phyloP scores from a whole-genome alignment of 257 asterid genomes.

The Solanum medicagineum region DNA sequence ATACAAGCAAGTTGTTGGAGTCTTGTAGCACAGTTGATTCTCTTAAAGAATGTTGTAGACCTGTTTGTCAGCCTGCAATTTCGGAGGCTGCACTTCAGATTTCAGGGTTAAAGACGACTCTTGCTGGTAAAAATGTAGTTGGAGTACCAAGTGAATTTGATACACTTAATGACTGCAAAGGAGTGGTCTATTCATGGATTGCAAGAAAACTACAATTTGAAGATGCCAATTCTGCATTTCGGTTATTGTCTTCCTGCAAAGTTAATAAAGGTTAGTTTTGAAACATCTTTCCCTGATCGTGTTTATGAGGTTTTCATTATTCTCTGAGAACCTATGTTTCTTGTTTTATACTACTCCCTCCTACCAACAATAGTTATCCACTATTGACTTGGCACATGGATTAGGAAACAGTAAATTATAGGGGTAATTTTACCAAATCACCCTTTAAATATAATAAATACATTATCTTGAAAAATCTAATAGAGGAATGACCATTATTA shows the following conservation, averaged over 20 bases:
- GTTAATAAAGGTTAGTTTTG: conserved; percentile 69
- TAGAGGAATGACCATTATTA: no score
- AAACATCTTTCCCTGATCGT: neutral
- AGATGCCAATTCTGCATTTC: conserved; percentile 62
- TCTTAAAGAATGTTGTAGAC: conserved; percentile 90
- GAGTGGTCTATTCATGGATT: conserved; percentile 75
- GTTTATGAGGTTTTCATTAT: neutral
- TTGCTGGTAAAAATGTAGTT: conserved; percentile 37
- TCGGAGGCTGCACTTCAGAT: conserved; percentile 78
- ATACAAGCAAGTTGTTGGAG: conserved; percentile 77
- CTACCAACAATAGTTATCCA: no score
- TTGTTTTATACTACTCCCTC: neutral
- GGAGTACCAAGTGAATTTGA: conserved; percentile 42
- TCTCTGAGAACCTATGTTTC: neutral
- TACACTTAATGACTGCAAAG: conserved; percentile 72
- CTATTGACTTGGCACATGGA: no score
- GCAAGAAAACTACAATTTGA: conserved; percentile 70
- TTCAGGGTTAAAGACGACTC: conserved; percentile 39
- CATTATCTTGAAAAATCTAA: no score
- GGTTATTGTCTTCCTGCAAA: conserved; percentile 88
- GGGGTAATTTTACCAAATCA: no score
- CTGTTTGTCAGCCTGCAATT: conserved; percentile 79
- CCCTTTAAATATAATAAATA: no score
- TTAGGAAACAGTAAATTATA: no score
- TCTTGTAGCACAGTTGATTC: conserved; percentile 80